phyloP scores from a whole-genome alignment of 805 yeast genomes.

The Blastobotrys americana region DNA sequence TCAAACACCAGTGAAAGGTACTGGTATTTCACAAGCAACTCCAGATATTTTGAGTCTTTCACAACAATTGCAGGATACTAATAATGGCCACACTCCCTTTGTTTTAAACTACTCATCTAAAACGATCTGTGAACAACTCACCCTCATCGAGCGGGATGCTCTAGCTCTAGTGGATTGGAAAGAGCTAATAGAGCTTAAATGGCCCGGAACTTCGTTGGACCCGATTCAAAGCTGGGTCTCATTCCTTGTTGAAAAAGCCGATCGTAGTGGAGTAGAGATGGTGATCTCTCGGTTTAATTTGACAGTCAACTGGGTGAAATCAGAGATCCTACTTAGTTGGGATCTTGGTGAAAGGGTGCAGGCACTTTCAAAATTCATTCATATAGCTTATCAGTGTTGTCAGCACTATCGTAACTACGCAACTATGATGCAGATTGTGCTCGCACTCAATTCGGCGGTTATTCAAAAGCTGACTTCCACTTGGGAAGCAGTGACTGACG shows the following conservation, averaged over 20 bases:
- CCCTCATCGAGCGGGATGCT: constrained; percentile 79
- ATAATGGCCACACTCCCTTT: constrained; percentile 69
- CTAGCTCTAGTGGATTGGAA: constrained; percentile 86
- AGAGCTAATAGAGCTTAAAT: constrained; percentile 67
- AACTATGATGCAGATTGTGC: constrained; percentile 76
- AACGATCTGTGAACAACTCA: constrained; percentile 70
- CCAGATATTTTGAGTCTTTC: constrained; percentile 34
- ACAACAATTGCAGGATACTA: constrained; percentile 34
- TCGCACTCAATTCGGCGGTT: constrained; percentile 67
- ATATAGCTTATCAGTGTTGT: constrained; percentile 66
- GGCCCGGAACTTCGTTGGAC: constrained; percentile 53
- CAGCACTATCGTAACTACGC: constrained; percentile 69
- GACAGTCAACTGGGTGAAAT: constrained; percentile 85
- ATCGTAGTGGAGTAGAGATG: constrained; percentile 63
- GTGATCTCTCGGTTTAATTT: constrained; percentile 81
- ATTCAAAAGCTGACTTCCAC: constrained; percentile 56
- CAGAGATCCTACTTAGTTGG: constrained; percentile 72
- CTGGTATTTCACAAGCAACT: neutral
- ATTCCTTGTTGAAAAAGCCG: constrained; percentile 49
- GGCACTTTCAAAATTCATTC: constrained; percentile 79
- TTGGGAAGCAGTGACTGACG: constrained; percentile 67
- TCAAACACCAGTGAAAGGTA: neutral
- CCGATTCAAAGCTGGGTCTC: constrained; percentile 82
- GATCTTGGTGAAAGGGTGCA: constrained; percentile 52
- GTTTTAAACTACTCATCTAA: constrained; percentile 63